Percentiles rank a stretch among this genome's conserved stretches.
phyloP scores from a whole-genome alignment of 257 asterid species.

The Apocynum venetum region DNA sequence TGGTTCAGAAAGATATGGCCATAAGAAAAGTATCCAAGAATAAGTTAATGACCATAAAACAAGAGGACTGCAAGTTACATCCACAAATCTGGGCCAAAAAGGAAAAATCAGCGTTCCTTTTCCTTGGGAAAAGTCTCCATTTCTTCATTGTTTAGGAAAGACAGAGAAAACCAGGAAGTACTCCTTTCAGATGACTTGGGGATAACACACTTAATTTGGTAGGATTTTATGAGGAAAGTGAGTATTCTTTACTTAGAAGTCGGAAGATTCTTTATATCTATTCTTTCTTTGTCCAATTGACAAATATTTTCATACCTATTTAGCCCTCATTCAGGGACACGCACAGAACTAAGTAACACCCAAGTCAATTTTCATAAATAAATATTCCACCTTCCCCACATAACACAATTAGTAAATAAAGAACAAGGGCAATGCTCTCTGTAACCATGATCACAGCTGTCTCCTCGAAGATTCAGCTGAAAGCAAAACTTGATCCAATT shows the following conservation, averaged over 20 bases:
- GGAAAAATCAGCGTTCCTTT: not conserved
- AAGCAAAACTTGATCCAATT: not conserved
- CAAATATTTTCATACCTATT: not conserved
- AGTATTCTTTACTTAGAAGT: slow-evolving; percentile 13
- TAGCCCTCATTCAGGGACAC: slow-evolving; percentile 13
- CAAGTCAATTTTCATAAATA: not conserved
- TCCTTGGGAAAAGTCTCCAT: not conserved
- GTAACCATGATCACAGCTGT: not conserved
- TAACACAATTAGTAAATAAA: not conserved
- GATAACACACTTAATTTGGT: not conserved
- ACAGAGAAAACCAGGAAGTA: slow-evolving; percentile 1
- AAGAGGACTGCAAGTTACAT: not conserved
- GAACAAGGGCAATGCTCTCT: not conserved
- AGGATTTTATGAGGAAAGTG: not conserved
- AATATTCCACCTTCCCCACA: not conserved
- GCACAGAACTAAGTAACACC: not conserved
- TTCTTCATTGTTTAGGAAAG: not conserved
- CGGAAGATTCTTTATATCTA: slow-evolving; percentile 14
- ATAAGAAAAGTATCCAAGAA: not conserved
- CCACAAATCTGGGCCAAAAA: not conserved
- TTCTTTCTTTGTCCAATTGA: not conserved
- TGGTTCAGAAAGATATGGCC: not conserved
- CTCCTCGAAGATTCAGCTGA: not conserved
- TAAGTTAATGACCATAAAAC: not conserved
- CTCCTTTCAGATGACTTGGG: not conserved